A percentile compares a stretch with the other conserved stretches of the same genome.
These are phyloP conservation scores for Aegilops sharonensis DNA, from an alignment of 176 grass and related monocot genomes.

Conservation along the genomic window DNA sequence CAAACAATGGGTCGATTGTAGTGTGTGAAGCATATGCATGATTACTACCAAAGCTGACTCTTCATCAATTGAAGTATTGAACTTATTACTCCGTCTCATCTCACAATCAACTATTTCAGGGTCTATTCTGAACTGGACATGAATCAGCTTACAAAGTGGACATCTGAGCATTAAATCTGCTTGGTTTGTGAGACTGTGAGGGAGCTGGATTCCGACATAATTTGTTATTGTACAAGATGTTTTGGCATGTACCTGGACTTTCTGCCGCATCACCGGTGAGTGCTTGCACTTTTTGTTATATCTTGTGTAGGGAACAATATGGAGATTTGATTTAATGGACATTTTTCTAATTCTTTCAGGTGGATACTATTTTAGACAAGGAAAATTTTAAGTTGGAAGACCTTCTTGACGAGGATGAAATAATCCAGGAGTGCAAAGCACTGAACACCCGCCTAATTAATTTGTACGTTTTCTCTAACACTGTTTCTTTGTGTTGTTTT, in stretches of 20 bases:
- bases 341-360: slow-evolving; percentile 59
- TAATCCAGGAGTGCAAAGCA: slow-evolving; percentile 99
- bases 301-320: background rate
- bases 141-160: background rate
- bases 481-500: slow-evolving; percentile 7
- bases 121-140: slow-evolving; percentile 13
- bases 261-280: slow-evolving; percentile 83
- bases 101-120: slow-evolving; percentile 27
- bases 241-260: slow-evolving; percentile 92
- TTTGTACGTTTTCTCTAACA: slow-evolving; percentile 67
- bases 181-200: background rate
- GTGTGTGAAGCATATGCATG: background rate
- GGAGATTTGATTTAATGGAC: background rate
- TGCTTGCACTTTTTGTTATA: slow-evolving; percentile 18
- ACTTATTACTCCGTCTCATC: background rate
- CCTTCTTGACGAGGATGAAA: slow-evolving; percentile 95
- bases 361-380: slow-evolving; percentile 94
- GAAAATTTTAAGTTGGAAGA: slow-evolving; percentile 92
- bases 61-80: slow-evolving; percentile 1
- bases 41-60: background rate
- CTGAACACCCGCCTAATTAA: slow-evolving; percentile 87
- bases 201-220: slow-evolving; percentile 11
- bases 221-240: slow-evolving; percentile 60
- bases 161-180: slow-evolving; percentile 31
- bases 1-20: background rate